Percentiles rank a stretch among this genome's conserved stretches.
Evolutionary conservation across 495 filamentous ascomycete species (phyloP).

Genomic region (Xylaria scruposa): DNA sequence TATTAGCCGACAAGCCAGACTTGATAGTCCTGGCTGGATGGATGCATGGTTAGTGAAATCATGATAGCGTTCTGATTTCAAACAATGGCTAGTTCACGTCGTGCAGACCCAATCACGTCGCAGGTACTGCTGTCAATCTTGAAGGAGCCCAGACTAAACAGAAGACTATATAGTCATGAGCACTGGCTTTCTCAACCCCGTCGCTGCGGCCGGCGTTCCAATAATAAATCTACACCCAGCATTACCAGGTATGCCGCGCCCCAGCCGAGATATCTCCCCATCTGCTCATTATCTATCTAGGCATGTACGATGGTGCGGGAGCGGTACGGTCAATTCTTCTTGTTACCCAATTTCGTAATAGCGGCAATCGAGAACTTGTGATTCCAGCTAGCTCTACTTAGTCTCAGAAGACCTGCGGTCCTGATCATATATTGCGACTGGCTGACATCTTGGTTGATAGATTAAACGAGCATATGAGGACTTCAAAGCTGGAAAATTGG

Average conservation of each 20-base stretch:
- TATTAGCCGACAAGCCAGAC: constrained; percentile 72
- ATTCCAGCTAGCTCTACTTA: neutral
- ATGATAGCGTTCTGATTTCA: neutral
- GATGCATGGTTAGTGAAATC: constrained; percentile 61
- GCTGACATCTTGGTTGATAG: constrained; percentile 36
- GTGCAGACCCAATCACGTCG: neutral
- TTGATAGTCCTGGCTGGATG: constrained; percentile 73
- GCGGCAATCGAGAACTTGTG: neutral
- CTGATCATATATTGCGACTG: neutral
- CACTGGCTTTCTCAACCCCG: constrained; percentile 62
- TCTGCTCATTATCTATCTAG: constrained; percentile 39
- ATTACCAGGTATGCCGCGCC: constrained; percentile 41
- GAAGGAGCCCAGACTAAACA: neutral
- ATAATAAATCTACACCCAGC: constrained; percentile 92
- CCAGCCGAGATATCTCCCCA: neutral
- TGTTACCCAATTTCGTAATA: constrained; percentile 38
- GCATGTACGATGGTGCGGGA: constrained; percentile 74
- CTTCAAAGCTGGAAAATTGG: constrained; percentile 72
- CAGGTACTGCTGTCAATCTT: neutral
- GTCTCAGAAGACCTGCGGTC: neutral
- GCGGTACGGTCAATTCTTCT: constrained; percentile 20
- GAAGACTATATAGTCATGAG: constrained; percentile 39
- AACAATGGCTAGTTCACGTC: neutral
- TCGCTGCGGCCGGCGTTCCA: constrained; percentile 63
- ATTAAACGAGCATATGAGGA: constrained; percentile 81